Evolutionary conservation across 768 basidiomycete species (phyloP).

Genomic region (Amanita jacksonii): DNA sequence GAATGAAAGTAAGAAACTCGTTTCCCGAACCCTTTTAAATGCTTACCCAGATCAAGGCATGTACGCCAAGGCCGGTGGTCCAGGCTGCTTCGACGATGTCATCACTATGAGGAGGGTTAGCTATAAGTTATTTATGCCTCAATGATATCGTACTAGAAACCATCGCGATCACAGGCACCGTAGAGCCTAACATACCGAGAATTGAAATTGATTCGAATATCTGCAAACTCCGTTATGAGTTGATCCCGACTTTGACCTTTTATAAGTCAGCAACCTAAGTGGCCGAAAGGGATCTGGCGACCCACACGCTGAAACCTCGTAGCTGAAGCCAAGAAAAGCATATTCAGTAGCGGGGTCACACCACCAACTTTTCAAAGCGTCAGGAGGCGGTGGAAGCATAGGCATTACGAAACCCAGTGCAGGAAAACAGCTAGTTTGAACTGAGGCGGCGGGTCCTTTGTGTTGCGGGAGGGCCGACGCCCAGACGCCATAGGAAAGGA

Average conservation of each 20-base stretch:
- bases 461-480: background rate
- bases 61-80: conserved; percentile 41
- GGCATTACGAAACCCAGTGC: conserved; percentile 41
- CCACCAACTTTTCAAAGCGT: conserved; percentile 36
- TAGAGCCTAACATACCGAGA: conserved; percentile 45
- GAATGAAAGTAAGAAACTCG: background rate
- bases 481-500: background rate
- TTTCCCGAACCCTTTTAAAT: background rate
- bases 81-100: conserved; percentile 49
- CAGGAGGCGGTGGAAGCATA: conserved; percentile 20
- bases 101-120: conserved; percentile 22
- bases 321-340: conserved; percentile 58
- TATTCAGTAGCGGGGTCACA: conserved; percentile 45
- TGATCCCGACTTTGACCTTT: conserved; percentile 38
- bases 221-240: conserved; percentile 38
- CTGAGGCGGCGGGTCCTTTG: background rate
- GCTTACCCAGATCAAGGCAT: conserved; percentile 51
- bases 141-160: conserved; percentile 23
- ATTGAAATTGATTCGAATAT: conserved; percentile 41
- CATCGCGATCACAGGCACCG: conserved; percentile 25
- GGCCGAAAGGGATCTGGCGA: background rate
- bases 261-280: background rate
- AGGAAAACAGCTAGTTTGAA: conserved; percentile 18
- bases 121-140: background rate
- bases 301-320: conserved; percentile 50